phyloP scores from a whole-genome alignment of 1,139 yeast species.

The Geotrichum phurueaensis region DNA sequence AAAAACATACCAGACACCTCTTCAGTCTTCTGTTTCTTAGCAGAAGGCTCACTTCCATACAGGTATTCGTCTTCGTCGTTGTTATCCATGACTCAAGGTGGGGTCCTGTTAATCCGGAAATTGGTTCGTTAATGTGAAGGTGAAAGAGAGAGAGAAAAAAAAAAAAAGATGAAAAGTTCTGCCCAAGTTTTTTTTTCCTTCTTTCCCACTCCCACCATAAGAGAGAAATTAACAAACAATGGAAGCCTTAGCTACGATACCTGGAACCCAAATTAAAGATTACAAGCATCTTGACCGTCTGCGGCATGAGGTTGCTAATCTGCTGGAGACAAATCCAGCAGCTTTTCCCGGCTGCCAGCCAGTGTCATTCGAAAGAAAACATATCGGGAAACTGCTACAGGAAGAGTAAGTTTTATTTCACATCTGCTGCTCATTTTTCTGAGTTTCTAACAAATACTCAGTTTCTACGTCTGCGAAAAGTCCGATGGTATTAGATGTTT shows the following conservation, averaged over 20 bases:
- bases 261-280: constrained; percentile 63
- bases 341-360: constrained; percentile 68
- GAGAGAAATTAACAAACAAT: not conserved
- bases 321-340: constrained; percentile 42
- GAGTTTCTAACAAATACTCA: constrained; percentile 1
- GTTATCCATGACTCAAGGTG: constrained; percentile 12
- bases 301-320: constrained; percentile 61
- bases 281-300: constrained; percentile 43
- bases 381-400: constrained; percentile 56
- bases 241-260: constrained; percentile 65
- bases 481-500: constrained; percentile 88
- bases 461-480: constrained; percentile 88
- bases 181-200: not conserved
- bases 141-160: not conserved
- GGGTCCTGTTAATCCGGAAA: not conserved
- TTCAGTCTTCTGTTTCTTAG: constrained; percentile 32
- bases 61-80: constrained; percentile 76
- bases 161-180: not conserved
- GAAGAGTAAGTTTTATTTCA: constrained; percentile 41
- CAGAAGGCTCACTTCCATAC: constrained; percentile 67
- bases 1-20: not conserved
- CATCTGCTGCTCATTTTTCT: not conserved
- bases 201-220: not conserved
- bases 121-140: not conserved
- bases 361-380: constrained; percentile 75